phyloP scores from a whole-genome alignment of 2,329 filamentous ascomycete species.

The Xylaria sp. region DNA sequence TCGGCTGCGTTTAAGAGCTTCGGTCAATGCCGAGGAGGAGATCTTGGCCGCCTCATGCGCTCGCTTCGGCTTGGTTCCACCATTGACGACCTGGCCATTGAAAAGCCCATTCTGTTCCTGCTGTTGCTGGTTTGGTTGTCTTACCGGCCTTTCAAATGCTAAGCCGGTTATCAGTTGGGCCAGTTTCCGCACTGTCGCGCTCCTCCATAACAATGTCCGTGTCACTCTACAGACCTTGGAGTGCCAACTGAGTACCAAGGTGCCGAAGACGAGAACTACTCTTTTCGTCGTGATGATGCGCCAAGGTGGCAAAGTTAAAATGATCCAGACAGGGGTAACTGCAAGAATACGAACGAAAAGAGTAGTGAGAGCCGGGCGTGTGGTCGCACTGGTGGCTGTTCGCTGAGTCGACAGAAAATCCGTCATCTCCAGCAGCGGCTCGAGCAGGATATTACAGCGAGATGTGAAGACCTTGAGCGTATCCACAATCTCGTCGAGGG shows the following conservation, averaged over 20 bases:
- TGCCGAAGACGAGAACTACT: conserved; percentile 86
- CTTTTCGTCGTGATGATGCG: conserved; percentile 88
- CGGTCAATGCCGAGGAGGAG: conserved; percentile 50
- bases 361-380: conserved; percentile 86
- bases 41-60: conserved; percentile 52
- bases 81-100: conserved; percentile 39
- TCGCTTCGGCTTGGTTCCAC: conserved; percentile 46
- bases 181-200: conserved; percentile 75
- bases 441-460: conserved; percentile 89
- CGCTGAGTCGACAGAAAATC: conserved; percentile 93
- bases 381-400: conserved; percentile 91
- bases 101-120: conserved; percentile 44
- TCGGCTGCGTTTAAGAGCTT: conserved; percentile 51
- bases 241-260: conserved; percentile 90
- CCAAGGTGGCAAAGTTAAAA: conserved; percentile 82
- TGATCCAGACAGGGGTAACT: conserved; percentile 88
- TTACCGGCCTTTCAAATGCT: conserved; percentile 68
- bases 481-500: conserved; percentile 95
- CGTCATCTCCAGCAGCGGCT: conserved; percentile 87
- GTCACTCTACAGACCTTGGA: conserved; percentile 86
- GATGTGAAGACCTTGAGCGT: conserved; percentile 90
- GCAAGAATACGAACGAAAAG: conserved; percentile 90
- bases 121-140: conserved; percentile 48
- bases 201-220: conserved; percentile 90
- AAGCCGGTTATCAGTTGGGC: conserved; percentile 83